These are phyloP conservation scores for Solanum hybrid DNA, from an alignment of 305 asterid genomes.

Conservation along the genomic window DNA sequence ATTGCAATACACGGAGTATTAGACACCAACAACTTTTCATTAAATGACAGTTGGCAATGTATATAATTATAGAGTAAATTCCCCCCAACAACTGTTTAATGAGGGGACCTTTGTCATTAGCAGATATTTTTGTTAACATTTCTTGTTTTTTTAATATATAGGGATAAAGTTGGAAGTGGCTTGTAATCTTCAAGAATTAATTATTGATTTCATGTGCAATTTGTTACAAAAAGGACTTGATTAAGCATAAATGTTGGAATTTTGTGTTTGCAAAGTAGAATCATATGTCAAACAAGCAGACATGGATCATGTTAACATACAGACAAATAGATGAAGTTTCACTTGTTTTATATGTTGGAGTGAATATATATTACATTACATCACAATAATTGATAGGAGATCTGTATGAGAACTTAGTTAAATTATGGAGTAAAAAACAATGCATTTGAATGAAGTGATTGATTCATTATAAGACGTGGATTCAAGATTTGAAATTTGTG, in stretches of 20 bases:
- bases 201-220: neutral
- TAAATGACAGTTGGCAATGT: neutral
- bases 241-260: neutral
- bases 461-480: neutral
- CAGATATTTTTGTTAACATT: neutral
- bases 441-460: neutral
- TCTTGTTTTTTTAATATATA: neutral
- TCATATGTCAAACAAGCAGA: neutral
- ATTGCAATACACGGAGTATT: neutral
- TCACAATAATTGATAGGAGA: neutral
- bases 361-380: neutral
- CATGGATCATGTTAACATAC: slow-evolving; percentile 3
- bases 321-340: neutral
- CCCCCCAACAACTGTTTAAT: neutral
- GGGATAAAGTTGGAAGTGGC: neutral
- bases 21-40: neutral
- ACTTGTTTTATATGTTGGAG: neutral
- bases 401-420: neutral
- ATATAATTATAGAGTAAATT: neutral
- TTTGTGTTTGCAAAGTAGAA: neutral
- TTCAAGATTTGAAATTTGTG: neutral
- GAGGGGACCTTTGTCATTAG: neutral
- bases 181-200: neutral
- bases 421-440: neutral
- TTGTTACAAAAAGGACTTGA: neutral